Percentiles rank a stretch among this genome's conserved stretches.
phyloP scores from a whole-genome alignment of 73 alveolate genomes.

The Durusdinium trenchii region DNA sequence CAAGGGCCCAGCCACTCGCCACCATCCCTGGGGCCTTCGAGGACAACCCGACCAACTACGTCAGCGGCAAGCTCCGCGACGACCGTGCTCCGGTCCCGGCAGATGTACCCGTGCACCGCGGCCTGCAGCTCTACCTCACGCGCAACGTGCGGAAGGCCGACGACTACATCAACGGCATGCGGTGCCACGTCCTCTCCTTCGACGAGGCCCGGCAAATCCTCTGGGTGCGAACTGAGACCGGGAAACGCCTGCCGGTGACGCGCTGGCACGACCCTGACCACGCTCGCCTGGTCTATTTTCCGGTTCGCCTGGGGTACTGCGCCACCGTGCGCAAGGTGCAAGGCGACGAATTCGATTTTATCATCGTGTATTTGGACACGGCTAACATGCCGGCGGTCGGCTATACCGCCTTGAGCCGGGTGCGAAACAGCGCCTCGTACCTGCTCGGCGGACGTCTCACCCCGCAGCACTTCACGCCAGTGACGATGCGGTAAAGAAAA shows the following conservation, averaged over 20 bases:
- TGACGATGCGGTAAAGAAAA: neutral
- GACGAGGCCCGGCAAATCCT: neutral
- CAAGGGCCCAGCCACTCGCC: neutral
- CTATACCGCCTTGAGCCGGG: conserved; percentile 10
- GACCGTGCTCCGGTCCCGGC: neutral
- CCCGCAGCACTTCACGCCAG: conserved; percentile 20
- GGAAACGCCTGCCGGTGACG: neutral
- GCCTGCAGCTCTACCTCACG: neutral
- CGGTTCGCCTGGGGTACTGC: conserved; percentile 29
- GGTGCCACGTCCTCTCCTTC: neutral
- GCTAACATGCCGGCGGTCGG: neutral
- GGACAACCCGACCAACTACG: conserved; percentile 19
- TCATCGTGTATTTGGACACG: neutral
- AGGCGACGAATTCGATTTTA: neutral
- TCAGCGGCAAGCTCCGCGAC: neutral
- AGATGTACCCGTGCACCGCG: neutral
- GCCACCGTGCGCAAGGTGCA: conserved; percentile 6
- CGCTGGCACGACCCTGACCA: neutral
- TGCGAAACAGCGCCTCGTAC: neutral
- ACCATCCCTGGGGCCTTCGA: neutral
- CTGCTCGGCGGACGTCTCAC: neutral
- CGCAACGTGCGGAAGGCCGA: neutral
- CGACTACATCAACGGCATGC: conserved; percentile 50
- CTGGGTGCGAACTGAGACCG: neutral
- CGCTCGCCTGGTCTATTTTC: neutral